A percentile compares a stretch with the other conserved stretches of the same genome.
phyloP scores from a whole-genome alignment of 805 yeast species.

The Kuraishia hungarica region DNA sequence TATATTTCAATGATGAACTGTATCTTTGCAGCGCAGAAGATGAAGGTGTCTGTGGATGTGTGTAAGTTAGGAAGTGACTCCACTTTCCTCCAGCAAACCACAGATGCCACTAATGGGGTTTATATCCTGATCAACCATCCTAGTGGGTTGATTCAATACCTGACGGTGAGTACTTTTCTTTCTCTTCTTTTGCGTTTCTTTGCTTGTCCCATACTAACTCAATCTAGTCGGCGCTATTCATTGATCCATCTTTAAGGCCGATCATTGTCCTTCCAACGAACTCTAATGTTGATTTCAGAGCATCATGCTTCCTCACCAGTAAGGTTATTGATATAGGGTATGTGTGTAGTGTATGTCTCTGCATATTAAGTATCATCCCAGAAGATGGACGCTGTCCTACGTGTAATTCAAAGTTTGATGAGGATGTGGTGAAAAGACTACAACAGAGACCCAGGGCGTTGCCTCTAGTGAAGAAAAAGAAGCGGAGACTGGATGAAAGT shows the following conservation, averaged over 20 bases:
- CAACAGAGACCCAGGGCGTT: conserved; percentile 43
- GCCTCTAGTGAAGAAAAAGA: conserved; percentile 19
- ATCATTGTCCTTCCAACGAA: conserved; percentile 75
- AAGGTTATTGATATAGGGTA: conserved; percentile 86
- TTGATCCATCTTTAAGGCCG: conserved; percentile 78
- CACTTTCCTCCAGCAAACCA: conserved; percentile 88
- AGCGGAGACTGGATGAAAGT: conserved; percentile 7
- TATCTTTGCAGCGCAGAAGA: conserved; percentile 91
- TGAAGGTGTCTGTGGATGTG: conserved; percentile 84
- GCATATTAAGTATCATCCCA: conserved; percentile 69
- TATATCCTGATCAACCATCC: conserved; percentile 65
- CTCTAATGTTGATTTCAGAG: conserved; percentile 83
- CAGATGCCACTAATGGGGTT: conserved; percentile 90
- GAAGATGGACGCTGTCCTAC: conserved; percentile 69
- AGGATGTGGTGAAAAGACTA: conserved; percentile 46
- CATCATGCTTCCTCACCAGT: conserved; percentile 90
- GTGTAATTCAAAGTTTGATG: conserved; percentile 74
- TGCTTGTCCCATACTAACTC: neutral
- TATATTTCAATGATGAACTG: conserved; percentile 93
- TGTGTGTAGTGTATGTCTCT: conserved; percentile 91
- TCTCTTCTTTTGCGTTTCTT: neutral
- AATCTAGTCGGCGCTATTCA: conserved; percentile 61
- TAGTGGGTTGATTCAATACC: conserved; percentile 72
- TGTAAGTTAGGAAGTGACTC: conserved; percentile 69
- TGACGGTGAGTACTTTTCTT: conserved; percentile 24